Evolutionary conservation across 805 yeast genomes (phyloP), one percentile per base, ranked within the genome.

Genomic region (Candida tallmaniae): DNA sequence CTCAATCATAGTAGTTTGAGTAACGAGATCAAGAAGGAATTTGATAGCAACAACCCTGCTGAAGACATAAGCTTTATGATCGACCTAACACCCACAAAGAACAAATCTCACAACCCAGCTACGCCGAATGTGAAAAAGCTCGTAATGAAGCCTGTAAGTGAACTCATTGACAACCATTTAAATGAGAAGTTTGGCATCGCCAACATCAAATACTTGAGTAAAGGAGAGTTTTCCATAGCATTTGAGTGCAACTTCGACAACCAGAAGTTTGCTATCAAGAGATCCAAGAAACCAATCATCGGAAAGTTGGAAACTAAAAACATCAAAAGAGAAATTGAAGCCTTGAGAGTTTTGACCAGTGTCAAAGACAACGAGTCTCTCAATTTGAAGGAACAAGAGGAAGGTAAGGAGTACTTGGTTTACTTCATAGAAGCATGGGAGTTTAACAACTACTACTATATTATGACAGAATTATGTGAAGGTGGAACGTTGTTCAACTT

Each of bases 401-500:
- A 78, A 35, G 93, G 88, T 9, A 75, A 76, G 44, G 94, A 84
- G 46, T 80, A 85, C 52, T 75, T 93, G 24, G 74, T 93, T 29
- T 78, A 78, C 44, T 77, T 85, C 45, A 73, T 86, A 12, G 88
- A 86, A 52, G 85, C 83, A 20, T 90, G 97, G 96, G 94, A 85
- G 44, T 70, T 68, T 51, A 73, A 78, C 51, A 76, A 77, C 29
- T 78, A 79, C 45, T 75, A 82, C 44, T 93, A 90, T 55, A 86
- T 93, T 24, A 85, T 88, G 93, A 87, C 96, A 3, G 97, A 90
- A 47, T 89, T 67, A 58, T 93, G 96, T 61, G 97, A 89, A 51
- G 93, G 89, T 53, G 97, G 97, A 2, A 84, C 93, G 15, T 62
- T 93, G 38, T 93, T 80, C 50, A 76, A 76, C 39, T 93, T 90